phyloP scores from a whole-genome alignment of 2,329 filamentous ascomycete species.

The Neofusicoccum sp. region DNA sequence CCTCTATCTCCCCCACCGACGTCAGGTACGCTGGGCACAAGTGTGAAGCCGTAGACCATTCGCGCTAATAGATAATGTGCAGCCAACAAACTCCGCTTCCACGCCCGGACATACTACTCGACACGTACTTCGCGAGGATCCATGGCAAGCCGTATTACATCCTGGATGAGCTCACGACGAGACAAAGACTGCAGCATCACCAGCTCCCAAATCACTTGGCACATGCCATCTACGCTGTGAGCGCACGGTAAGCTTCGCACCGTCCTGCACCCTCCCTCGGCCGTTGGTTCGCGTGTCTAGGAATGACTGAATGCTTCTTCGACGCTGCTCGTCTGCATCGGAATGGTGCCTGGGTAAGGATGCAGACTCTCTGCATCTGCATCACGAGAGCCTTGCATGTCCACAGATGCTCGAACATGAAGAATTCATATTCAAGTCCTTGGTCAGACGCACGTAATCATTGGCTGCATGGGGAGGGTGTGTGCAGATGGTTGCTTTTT shows the following conservation, averaged over 20 bases:
- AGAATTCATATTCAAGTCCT: conserved; percentile 12
- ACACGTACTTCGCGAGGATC: conserved; percentile 77
- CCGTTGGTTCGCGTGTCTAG: conserved; percentile 38
- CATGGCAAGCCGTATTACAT: conserved; percentile 84
- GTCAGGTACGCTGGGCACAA: neutral
- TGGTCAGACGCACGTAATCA: neutral
- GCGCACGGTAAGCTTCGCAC: conserved; percentile 42
- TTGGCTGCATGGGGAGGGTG: neutral
- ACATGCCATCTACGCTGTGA: conserved; percentile 56
- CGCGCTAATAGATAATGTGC: conserved; percentile 17
- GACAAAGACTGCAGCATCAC: conserved; percentile 70
- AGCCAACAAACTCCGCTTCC: conserved; percentile 29
- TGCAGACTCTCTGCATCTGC: neutral
- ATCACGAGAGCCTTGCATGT: neutral
- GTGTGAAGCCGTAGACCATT: neutral
- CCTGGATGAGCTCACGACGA: conserved; percentile 73
- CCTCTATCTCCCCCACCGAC: conserved; percentile 19
- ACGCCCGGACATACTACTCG: conserved; percentile 64
- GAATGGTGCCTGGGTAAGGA: neutral
- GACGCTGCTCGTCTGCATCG: neutral
- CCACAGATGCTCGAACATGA: neutral
- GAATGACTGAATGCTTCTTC: conserved; percentile 17
- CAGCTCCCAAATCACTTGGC: conserved; percentile 60
- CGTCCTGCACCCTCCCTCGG: neutral
- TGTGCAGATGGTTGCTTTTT: neutral